Evolutionary conservation across 2,329 filamentous ascomycete species (phyloP).

Genomic region (Xylaria hypoxylon): DNA sequence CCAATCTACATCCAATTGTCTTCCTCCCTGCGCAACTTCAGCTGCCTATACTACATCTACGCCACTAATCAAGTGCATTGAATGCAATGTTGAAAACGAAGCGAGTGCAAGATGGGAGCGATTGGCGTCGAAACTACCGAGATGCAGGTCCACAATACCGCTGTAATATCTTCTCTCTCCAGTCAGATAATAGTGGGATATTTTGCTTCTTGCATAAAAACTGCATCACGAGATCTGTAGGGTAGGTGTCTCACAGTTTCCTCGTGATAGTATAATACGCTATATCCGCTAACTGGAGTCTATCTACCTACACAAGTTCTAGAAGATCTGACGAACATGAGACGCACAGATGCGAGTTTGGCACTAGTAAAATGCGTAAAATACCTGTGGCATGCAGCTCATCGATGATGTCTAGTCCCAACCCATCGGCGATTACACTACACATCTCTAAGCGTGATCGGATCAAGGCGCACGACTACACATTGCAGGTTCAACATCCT

Average conservation of each 20-base stretch:
- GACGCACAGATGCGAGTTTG: not conserved
- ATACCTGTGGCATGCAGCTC: slow-evolving; percentile 20
- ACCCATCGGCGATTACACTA: not conserved
- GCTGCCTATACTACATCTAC: slow-evolving; percentile 1
- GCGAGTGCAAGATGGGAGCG: not conserved
- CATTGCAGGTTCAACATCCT: not conserved
- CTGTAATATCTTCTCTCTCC: not conserved
- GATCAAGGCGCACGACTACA: not conserved
- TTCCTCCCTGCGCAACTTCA: slow-evolving; percentile 10
- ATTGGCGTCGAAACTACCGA: slow-evolving; percentile 1
- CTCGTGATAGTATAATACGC: not conserved
- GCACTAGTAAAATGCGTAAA: slow-evolving; percentile 8
- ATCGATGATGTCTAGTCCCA: slow-evolving; percentile 2
- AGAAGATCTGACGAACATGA: not conserved
- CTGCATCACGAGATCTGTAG: no score
- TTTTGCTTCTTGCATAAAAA: not conserved
- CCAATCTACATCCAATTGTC: slow-evolving; percentile 15
- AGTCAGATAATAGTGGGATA: not conserved
- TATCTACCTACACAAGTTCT: not conserved
- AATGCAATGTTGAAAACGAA: not conserved
- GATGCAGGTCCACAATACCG: not conserved
- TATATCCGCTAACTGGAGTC: not conserved
- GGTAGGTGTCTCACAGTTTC: not conserved
- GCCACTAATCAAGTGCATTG: slow-evolving; percentile 3
- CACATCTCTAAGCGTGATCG: not conserved